These are phyloP conservation scores for Hordeum marinum DNA, from an alignment of 176 grass and related monocot genomes.

Conservation along the genomic window DNA sequence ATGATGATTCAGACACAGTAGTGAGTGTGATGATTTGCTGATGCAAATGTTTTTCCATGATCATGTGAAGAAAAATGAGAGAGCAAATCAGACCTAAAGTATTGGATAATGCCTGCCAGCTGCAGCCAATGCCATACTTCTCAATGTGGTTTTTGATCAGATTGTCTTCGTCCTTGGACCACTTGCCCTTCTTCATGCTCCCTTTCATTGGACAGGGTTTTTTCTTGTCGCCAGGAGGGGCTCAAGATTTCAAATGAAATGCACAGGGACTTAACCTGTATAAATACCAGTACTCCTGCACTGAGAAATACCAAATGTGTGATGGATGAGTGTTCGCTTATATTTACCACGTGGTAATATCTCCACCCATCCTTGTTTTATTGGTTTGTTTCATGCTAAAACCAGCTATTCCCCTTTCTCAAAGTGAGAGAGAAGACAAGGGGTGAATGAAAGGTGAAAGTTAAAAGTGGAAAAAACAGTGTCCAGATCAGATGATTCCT, in stretches of 20 bases:
- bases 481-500: neutral
- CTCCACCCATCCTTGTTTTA: conserved; percentile 18
- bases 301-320: conserved; percentile 28
- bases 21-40: neutral
- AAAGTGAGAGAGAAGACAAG: neutral
- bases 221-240: conserved; percentile 23
- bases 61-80: neutral
- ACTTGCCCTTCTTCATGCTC: conserved; percentile 38
- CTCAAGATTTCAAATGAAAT: conserved; percentile 22
- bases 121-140: conserved; percentile 35
- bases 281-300: neutral
- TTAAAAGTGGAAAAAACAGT: neutral
- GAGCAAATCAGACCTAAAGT: conserved; percentile 33
- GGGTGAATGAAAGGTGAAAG: neutral
- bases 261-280: conserved; percentile 9
- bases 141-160: conserved; percentile 40
- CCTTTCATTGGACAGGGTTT: conserved; percentile 5
- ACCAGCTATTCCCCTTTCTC: conserved; percentile 41
- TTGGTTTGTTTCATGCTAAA: conserved; percentile 28
- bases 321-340: neutral
- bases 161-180: conserved; percentile 41
- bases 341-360: conserved; percentile 28
- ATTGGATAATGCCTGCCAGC: conserved; percentile 46
- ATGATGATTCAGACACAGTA: neutral
- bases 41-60: neutral